phyloP scores from a whole-genome alignment of 345 rosid species.

The Brassica cretica region DNA sequence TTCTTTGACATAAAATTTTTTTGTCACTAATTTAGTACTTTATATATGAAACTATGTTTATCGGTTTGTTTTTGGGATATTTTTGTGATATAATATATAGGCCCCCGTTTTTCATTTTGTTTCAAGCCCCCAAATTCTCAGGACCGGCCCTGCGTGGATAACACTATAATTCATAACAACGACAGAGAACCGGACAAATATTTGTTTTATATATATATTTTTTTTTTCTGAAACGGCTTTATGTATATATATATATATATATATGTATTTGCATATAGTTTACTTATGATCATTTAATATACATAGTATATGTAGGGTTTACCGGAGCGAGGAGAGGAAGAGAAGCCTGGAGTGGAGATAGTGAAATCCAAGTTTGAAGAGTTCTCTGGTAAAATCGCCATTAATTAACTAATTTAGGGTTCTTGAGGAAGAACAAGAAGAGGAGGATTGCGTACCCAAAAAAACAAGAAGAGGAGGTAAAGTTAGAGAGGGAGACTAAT shows the following conservation, averaged over 20 bases:
- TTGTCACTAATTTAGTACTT: too few species aligned
- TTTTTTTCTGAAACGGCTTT: too few species aligned
- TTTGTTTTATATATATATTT: background rate
- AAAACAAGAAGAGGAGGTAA: conserved; percentile 41
- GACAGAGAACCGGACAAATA: background rate
- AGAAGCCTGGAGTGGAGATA: conserved; percentile 79
- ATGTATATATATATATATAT: background rate
- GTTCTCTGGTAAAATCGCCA: conserved; percentile 58
- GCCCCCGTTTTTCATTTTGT: too few species aligned
- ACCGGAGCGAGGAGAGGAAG: conserved; percentile 64
- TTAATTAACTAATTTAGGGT: conserved; percentile 26
- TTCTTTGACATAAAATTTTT: too few species aligned
- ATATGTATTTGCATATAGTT: background rate
- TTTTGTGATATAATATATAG: too few species aligned
- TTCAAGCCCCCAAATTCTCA: too few species aligned
- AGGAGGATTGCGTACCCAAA: background rate
- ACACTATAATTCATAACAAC: background rate
- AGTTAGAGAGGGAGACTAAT: conserved; percentile 35
- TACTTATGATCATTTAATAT: conserved; percentile 4
- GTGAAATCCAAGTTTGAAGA: conserved; percentile 78
- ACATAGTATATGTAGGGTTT: background rate
- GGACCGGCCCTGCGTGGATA: conserved; percentile 19
- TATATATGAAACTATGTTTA: too few species aligned
- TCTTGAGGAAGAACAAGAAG: conserved; percentile 28
- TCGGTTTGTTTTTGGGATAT: too few species aligned